Base-by-base conservation (phyloP, 257 asterid genomes). In the Ligustrum vulgare region DNA sequence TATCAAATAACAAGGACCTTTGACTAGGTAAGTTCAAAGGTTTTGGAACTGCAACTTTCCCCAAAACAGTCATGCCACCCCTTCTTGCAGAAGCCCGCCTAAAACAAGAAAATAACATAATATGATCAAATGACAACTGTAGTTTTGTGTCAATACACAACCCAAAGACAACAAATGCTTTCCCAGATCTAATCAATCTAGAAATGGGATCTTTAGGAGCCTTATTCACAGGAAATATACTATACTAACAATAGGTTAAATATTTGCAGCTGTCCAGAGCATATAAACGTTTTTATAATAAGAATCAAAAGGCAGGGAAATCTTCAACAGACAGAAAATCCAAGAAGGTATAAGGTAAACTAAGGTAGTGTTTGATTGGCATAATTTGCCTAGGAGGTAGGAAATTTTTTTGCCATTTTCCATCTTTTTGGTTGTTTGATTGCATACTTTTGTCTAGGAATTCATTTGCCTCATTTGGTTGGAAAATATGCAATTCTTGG, bases 21-120 rank as follows among this genome's bases (percentile, higher is more conserved):
- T 95, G 99, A 82, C 99, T 95, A 34, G 99, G 99, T 81, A 93
- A 88, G 85, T 95, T 95, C 82, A 95, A 79, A 75, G 99, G 99
- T 79, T 95, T 95, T 25, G 99, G 99, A 79, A 87, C 98, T 84
- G 97, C 84, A 81, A 94, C 98, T 86, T 93, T 95, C 43, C 99
- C 98, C 74, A 91, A 82, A 60, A 90, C 97, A 71, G 96, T 93
- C 98, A 91, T 91, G 73, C 97, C 97, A 70, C 97, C 89, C 89
- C 96, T 89, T 84, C 96, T 93, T 73, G 94, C 90, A 87, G 93
- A 80, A 68, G 89, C 91, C 96, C 93, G 86, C 83, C 99, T 95
- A 77, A 65, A 77, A 84, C 66, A 54, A 80, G 34, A 72, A 37
- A 51, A 60, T 70, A 63, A 69, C 70, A 79, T 23, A 45, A 80